These are phyloP conservation scores for Plasmodium adleri DNA, from an alignment of 169 alveolate genomes.

Conservation along the genomic window DNA sequence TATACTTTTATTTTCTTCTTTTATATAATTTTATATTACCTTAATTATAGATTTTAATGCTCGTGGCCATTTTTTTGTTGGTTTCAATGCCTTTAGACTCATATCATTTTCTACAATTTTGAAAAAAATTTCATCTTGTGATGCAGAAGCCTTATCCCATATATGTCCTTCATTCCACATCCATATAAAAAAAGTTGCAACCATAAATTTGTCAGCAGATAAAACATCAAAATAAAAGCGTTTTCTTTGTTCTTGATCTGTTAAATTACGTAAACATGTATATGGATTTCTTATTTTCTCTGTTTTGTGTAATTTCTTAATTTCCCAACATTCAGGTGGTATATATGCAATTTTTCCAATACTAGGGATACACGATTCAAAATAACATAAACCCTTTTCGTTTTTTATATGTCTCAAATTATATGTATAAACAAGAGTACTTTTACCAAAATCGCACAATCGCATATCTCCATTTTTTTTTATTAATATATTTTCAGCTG, in stretches of 20 bases:
- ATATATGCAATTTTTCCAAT: slow-evolving; percentile 88
- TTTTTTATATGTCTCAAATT: slow-evolving; percentile 79
- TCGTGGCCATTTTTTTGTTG: slow-evolving; percentile 50
- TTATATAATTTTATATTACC: background rate
- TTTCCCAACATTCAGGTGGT: slow-evolving; percentile 89
- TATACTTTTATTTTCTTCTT: background rate
- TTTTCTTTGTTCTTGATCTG: slow-evolving; percentile 71
- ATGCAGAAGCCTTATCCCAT: slow-evolving; percentile 84
- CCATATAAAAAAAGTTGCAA: slow-evolving; percentile 82
- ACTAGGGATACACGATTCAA: slow-evolving; percentile 87
- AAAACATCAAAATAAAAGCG: slow-evolving; percentile 83
- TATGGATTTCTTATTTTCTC: slow-evolving; percentile 47
- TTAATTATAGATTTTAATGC: slow-evolving; percentile 35
- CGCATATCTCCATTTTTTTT: slow-evolving; percentile 78
- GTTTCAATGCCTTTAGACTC: slow-evolving; percentile 23
- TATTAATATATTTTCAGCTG: slow-evolving; percentile 87
- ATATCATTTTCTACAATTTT: slow-evolving; percentile 43
- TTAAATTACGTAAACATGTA: slow-evolving; percentile 8
- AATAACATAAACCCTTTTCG: slow-evolving; percentile 72
- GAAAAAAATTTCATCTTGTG: slow-evolving; percentile 79
- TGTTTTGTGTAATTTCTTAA: slow-evolving; percentile 74
- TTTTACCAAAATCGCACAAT: slow-evolving; percentile 85
- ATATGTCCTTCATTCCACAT: slow-evolving; percentile 88
- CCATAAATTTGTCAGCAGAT: slow-evolving; percentile 80
- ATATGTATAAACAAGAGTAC: slow-evolving; percentile 82